phyloP scores from a whole-genome alignment of 2,329 filamentous ascomycete species.

The Tympanopsis confertula region DNA sequence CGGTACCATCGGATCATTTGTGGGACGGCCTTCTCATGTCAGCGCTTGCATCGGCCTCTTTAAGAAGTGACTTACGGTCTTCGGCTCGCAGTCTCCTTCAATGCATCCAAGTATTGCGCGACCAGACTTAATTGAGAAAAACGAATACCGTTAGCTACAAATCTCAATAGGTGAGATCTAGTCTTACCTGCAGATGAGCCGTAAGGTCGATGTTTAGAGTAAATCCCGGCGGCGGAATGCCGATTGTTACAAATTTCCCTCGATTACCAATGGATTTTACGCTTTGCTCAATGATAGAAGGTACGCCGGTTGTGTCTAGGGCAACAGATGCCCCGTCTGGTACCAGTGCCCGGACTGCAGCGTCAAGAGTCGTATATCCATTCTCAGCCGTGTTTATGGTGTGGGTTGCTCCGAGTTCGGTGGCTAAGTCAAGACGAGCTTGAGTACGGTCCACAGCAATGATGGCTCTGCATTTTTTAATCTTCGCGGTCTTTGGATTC shows the following conservation, averaged over 20 bases:
- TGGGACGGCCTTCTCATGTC: conserved; percentile 22
- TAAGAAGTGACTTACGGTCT: background rate
- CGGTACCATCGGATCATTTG: conserved; percentile 34
- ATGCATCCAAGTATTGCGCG: conserved; percentile 8
- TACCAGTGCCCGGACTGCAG: conserved; percentile 4
- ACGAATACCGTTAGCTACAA: no score
- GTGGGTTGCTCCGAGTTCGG: conserved; percentile 14
- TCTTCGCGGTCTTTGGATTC: conserved; percentile 10
- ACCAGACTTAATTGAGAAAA: no score
- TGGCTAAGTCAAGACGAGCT: conserved; percentile 10
- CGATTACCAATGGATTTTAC: no score
- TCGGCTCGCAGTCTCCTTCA: conserved; percentile 9
- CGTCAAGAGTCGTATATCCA: background rate
- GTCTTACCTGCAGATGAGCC: no score
- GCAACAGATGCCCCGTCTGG: background rate
- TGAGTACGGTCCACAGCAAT: conserved; percentile 13
- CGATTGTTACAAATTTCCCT: no score
- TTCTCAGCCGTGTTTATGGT: conserved; percentile 6
- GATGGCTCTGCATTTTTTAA: conserved; percentile 9
- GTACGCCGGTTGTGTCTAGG: conserved; percentile 1
- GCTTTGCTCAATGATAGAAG: background rate
- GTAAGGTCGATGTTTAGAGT: no score
- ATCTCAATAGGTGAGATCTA: no score
- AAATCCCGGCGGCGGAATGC: no score
- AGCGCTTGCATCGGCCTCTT: background rate